These are phyloP conservation scores for Verticillium nubilum DNA, from an alignment of 2,329 filamentous ascomycete genomes.

Conservation along the genomic window DNA sequence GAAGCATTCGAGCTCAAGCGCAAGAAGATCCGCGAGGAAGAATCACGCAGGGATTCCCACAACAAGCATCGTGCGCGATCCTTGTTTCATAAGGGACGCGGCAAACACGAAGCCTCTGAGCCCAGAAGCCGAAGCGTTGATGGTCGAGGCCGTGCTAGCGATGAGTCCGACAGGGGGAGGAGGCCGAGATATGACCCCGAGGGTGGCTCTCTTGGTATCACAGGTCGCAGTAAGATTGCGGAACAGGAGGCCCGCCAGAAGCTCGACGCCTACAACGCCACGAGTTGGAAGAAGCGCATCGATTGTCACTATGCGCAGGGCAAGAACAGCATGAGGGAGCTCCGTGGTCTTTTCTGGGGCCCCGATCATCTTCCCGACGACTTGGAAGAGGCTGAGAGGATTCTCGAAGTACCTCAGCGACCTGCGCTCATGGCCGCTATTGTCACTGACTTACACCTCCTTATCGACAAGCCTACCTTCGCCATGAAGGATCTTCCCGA, in stretches of 20 bases:
- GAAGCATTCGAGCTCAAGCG: conserved; percentile 85
- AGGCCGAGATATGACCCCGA: conserved; percentile 75
- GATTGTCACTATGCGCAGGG: conserved; percentile 68
- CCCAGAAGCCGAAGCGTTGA: conserved; percentile 54
- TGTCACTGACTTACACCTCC: conserved; percentile 78
- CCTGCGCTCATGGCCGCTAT: conserved; percentile 77
- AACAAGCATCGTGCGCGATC: conserved; percentile 54
- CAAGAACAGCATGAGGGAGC: conserved; percentile 68
- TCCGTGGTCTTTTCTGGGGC: conserved; percentile 77
- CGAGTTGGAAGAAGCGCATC: conserved; percentile 89
- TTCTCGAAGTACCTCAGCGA: conserved; percentile 78
- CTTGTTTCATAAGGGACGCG: conserved; percentile 26
- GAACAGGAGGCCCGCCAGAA: conserved; percentile 71
- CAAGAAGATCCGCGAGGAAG: conserved; percentile 74
- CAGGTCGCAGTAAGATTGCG: conserved; percentile 64
- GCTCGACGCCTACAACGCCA: conserved; percentile 75
- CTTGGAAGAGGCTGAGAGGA: conserved; percentile 73
- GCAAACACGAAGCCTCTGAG: conserved; percentile 30
- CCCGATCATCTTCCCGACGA: conserved; percentile 76
- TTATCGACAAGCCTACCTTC: conserved; percentile 90
- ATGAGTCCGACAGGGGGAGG: conserved; percentile 30
- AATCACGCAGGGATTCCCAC: conserved; percentile 46
- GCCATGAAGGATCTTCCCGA: conserved; percentile 73
- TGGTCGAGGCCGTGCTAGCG: conserved; percentile 25
- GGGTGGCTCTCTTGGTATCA: conserved; percentile 61